Evolutionary conservation across 2,329 filamentous ascomycete genomes (phyloP).

Genomic region (Samsoniella hepiali): DNA sequence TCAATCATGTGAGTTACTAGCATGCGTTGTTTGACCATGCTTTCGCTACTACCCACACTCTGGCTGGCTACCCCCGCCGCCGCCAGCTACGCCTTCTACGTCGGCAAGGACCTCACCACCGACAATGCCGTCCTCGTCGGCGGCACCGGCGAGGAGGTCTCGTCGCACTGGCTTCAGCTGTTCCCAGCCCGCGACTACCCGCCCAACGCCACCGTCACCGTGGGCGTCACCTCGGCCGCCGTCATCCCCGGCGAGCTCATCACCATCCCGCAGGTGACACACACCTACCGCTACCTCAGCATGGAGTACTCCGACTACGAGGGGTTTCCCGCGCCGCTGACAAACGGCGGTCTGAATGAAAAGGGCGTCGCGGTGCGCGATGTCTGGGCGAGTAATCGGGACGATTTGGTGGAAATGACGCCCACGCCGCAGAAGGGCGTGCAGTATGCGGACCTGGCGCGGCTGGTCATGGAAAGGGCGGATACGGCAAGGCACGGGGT

Average conservation of each 20-base stretch:
- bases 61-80: conserved; percentile 20
- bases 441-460: conserved; percentile 41
- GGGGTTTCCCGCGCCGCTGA: conserved; percentile 41
- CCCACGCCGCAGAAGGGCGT: conserved; percentile 38
- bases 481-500: conserved; percentile 40
- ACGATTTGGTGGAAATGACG: conserved; percentile 39
- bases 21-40: neutral
- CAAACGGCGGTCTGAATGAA: conserved; percentile 43
- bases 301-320: conserved; percentile 37
- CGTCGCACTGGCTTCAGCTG: conserved; percentile 45
- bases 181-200: conserved; percentile 40
- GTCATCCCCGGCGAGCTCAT: conserved; percentile 31
- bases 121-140: conserved; percentile 42
- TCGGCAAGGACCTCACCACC: conserved; percentile 43
- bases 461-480: conserved; percentile 39
- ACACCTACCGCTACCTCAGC: conserved; percentile 29
- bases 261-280: conserved; percentile 26
- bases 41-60: neutral
- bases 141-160: conserved; percentile 46
- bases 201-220: conserved; percentile 39
- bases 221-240: conserved; percentile 40
- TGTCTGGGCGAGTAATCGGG: conserved; percentile 39
- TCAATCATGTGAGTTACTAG: neutral
- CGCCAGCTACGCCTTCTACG: conserved; percentile 48
- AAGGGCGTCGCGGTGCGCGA: conserved; percentile 40